A percentile compares a stretch with the other conserved stretches of the same genome.
Evolutionary conservation across 2,329 filamentous ascomycete species (phyloP).

Genomic region (Exophiala calicioides): DNA sequence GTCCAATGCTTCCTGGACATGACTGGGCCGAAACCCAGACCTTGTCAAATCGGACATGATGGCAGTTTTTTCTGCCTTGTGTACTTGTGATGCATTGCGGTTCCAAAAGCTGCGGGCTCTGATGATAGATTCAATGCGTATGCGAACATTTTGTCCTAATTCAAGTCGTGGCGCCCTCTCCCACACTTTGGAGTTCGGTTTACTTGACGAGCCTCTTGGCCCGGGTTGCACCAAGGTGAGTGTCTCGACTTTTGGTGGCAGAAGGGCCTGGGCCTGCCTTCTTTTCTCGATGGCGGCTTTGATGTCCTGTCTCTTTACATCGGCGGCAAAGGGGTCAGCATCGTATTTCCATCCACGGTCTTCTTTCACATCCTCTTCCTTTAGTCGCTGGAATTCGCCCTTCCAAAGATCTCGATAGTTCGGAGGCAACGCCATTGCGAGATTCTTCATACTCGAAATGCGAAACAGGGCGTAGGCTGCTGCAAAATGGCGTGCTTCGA

Average conservation of each 20-base stretch:
- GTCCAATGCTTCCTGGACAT: constrained; percentile 82
- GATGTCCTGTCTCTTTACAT: constrained; percentile 74
- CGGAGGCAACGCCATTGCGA: constrained; percentile 91
- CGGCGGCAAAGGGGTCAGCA: constrained; percentile 84
- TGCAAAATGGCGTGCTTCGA: constrained; percentile 91
- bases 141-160: constrained; percentile 79
- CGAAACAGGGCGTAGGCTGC: constrained; percentile 89
- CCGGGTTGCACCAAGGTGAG: constrained; percentile 13
- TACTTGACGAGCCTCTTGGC: constrained; percentile 38
- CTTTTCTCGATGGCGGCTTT: constrained; percentile 77
- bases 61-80: constrained; percentile 55
- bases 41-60: constrained; percentile 72
- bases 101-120: constrained; percentile 85
- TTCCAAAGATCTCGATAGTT: constrained; percentile 91
- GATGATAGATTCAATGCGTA: constrained; percentile 76
- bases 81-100: constrained; percentile 69
- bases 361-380: constrained; percentile 75
- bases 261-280: constrained; percentile 63
- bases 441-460: constrained; percentile 92
- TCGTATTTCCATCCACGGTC: constrained; percentile 88
- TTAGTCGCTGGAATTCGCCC: constrained; percentile 77
- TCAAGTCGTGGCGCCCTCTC: constrained; percentile 84
- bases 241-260: constrained; percentile 59
- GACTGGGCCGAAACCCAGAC: constrained; percentile 86
- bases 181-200: constrained; percentile 69